Percentiles rank a stretch among this genome's conserved stretches.
phyloP scores from a whole-genome alignment of 352 stramenopile genomes.

The Pythium phragmitis region DNA sequence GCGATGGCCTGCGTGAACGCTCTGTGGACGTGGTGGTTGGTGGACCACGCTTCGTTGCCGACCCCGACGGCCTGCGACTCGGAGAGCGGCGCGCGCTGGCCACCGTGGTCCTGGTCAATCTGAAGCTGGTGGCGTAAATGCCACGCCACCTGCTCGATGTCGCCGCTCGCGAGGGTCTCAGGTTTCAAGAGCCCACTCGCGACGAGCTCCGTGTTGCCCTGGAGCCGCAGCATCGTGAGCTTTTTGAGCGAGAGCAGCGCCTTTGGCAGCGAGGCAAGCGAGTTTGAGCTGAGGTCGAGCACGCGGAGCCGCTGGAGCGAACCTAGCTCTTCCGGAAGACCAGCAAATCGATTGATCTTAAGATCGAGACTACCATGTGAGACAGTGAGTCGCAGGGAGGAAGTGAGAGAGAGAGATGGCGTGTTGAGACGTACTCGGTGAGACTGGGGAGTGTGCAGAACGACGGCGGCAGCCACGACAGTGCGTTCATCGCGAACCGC shows the following conservation, averaged over 20 bases:
- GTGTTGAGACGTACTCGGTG: constrained; percentile 41
- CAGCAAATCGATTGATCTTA: constrained; percentile 66
- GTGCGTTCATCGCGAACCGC: constrained; percentile 57
- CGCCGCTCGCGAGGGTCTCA: constrained; percentile 43
- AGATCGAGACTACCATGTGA: constrained; percentile 45
- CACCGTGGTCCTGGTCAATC: constrained; percentile 33
- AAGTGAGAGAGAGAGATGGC: neutral
- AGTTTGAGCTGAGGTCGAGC: constrained; percentile 66
- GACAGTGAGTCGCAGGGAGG: neutral
- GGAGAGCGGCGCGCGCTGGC: constrained; percentile 34
- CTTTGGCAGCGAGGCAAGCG: constrained; percentile 42
- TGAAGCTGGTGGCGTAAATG: constrained; percentile 55
- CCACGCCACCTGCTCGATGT: constrained; percentile 50
- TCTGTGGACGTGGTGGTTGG: constrained; percentile 61
- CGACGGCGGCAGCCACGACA: constrained; percentile 47
- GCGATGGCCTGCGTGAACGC: constrained; percentile 48
- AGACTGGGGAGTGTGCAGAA: constrained; percentile 51
- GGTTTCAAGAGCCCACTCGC: constrained; percentile 29
- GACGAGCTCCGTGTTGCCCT: constrained; percentile 48
- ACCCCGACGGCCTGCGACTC: constrained; percentile 41
- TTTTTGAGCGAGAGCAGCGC: constrained; percentile 49
- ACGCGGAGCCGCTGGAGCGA: constrained; percentile 37
- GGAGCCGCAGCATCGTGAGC: constrained; percentile 46
- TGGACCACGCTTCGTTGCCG: constrained; percentile 63
- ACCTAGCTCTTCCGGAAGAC: constrained; percentile 45